A percentile compares a stretch with the other conserved stretches of the same genome.
These are phyloP conservation scores for Aspergillus fischeri DNA, from an alignment of 2,329 filamentous ascomycete species.

Conservation along the genomic window DNA sequence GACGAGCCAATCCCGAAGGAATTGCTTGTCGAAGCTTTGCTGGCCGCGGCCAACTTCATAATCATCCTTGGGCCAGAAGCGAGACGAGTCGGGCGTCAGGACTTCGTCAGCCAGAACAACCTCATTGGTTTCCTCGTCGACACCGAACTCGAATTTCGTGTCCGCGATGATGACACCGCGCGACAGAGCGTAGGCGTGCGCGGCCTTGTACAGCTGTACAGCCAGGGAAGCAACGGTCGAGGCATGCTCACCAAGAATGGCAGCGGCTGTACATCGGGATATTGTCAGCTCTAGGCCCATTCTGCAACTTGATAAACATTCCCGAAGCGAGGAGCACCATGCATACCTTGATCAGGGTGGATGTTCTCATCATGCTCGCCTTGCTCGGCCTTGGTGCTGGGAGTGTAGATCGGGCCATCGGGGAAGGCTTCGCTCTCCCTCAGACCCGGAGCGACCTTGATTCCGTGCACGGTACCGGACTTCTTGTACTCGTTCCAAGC, in stretches of 20 bases:
- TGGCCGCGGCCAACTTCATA: slow-evolving; percentile 72
- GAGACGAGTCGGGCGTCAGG: slow-evolving; percentile 74
- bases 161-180: slow-evolving; percentile 74
- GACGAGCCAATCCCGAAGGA: slow-evolving; percentile 76
- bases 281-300: not conserved
- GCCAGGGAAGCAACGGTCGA: slow-evolving; percentile 61
- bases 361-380: slow-evolving; percentile 87
- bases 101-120: slow-evolving; percentile 80
- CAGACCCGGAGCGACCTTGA: slow-evolving; percentile 64
- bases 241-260: slow-evolving; percentile 64
- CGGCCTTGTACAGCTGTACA: slow-evolving; percentile 58
- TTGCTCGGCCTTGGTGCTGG: slow-evolving; percentile 77
- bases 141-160: slow-evolving; percentile 73
- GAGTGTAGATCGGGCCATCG: slow-evolving; percentile 68
- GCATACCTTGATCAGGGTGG: slow-evolving; percentile 58
- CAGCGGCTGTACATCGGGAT: slow-evolving; percentile 37
- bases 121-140: slow-evolving; percentile 61
- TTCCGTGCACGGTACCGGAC: slow-evolving; percentile 74
- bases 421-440: slow-evolving; percentile 65
- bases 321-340: slow-evolving; percentile 1
- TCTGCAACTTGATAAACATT: not conserved
- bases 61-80: slow-evolving; percentile 76
- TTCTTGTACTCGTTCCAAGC: slow-evolving; percentile 76
- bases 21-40: slow-evolving; percentile 86
- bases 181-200: slow-evolving; percentile 42